Base-by-base conservation (phyloP, 2,329 filamentous ascomycete species). In the Talaromyces sp. region DNA sequence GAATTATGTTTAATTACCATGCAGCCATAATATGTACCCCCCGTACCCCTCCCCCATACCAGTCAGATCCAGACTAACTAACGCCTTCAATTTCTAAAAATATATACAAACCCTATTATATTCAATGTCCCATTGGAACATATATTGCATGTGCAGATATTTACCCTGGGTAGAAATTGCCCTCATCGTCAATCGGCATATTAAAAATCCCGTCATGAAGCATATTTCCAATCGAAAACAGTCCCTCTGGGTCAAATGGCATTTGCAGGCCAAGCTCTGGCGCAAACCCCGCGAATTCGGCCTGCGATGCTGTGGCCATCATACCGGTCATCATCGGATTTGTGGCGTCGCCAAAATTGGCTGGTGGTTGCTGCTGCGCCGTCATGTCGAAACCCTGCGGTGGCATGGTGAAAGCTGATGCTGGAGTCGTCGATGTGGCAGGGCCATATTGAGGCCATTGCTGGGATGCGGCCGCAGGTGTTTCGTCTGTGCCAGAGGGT, bases 141-240 rank as follows among this genome's bases (percentile, higher is more conserved):
- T 36, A 36, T 36, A 36, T 8, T 8, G 7, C 33, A 36, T 36
- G 7, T 7, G 8, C 33, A 36, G 33, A 12, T 36, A 47, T 47
- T 9, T 7, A 1, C 8, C 50, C 50, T 2, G 28, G 50, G 28
- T 9, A 65, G n/a, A 63, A 61, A 47, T 64, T 60, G n/a, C 34
- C 53, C 54, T 64, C 61, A 14, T 36, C 34, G 34, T 65, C 61
- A 42, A 61, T 40, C 23, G 64, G 60, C 27, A 64, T 54, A 50
- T 59, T 54, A 50, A 75, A 70, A 30, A 76, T 59, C 12, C 71
- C 72, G 27, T 75, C 73, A 1, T 71, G 73, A 40, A 76, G 59
- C 65, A 76, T 70, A 56, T 62, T 70, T 3, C 69, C 73, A 62
- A 76, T 56, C 4, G 67, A 67, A 44, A 70, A 68, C 40, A 75